Percentiles rank a stretch among this genome's conserved stretches.
Conservation (phyloP, 2,329 filamentous ascomycete genomes). For the Aspergillus ochraceoroseus region DNA sequence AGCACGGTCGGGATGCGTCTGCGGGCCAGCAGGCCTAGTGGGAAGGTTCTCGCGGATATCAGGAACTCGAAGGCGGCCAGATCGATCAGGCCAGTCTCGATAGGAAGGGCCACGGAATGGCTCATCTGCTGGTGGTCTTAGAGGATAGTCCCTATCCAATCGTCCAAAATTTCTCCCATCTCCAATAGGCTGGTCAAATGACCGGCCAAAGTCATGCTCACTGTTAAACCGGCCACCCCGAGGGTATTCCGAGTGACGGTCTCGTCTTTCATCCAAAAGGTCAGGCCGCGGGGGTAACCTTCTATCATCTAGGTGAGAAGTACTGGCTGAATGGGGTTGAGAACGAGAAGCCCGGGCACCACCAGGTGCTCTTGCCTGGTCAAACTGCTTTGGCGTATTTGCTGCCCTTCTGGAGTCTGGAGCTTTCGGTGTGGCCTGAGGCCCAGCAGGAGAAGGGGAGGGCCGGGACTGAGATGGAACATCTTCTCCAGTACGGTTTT, state of each 20-base stretch:
- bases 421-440: constrained; percentile 27
- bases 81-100: constrained; percentile 39
- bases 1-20: constrained; percentile 32
- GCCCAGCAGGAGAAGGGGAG: constrained; percentile 20
- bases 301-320: constrained; percentile 36
- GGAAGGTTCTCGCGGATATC: constrained; percentile 26
- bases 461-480: constrained; percentile 16
- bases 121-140: constrained; percentile 36
- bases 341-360: constrained; percentile 27
- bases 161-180: constrained; percentile 38
- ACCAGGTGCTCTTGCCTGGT: constrained; percentile 32
- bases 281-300: constrained; percentile 40
- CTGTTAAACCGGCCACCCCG: constrained; percentile 36
- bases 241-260: constrained; percentile 37
- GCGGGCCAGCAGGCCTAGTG: constrained; percentile 25
- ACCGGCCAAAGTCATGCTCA: constrained; percentile 36
- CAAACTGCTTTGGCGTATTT: constrained; percentile 39
- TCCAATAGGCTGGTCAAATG: constrained; percentile 33
- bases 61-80: constrained; percentile 31
- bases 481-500: constrained; percentile 14
- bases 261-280: constrained; percentile 37
- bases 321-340: constrained; percentile 37
- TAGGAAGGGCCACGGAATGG: constrained; percentile 35
- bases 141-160: constrained; percentile 35
- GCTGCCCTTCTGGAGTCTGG: constrained; percentile 28